phyloP scores from a whole-genome alignment of 2,329 filamentous ascomycete species.

The Fusarium cicatricum region DNA sequence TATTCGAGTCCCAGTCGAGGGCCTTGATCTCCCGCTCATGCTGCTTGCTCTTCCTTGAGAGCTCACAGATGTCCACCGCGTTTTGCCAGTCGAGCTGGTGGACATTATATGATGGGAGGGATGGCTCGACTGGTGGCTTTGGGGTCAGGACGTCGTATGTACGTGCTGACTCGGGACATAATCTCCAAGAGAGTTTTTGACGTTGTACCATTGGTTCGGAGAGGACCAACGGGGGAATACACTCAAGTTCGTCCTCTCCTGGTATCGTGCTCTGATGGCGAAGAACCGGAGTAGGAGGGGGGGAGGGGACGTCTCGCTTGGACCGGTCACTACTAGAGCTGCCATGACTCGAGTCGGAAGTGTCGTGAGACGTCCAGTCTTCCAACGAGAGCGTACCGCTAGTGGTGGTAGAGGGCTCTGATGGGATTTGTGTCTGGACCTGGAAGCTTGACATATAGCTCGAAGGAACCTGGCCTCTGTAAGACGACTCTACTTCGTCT shows the following conservation, averaged over 20 bases:
- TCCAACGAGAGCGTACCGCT: neutral
- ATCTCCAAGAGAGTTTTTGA: neutral
- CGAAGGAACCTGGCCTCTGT: neutral
- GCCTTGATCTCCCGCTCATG: conserved; percentile 4
- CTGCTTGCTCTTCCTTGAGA: conserved; percentile 1
- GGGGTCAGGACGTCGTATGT: neutral
- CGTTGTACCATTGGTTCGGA: too few species aligned
- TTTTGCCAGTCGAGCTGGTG: conserved; percentile 9
- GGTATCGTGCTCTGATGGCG: neutral
- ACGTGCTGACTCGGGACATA: too few species aligned
- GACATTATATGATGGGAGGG: conserved; percentile 6
- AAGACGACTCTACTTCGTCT: neutral
- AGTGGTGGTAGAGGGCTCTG: neutral
- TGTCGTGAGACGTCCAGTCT: neutral
- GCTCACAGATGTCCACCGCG: neutral
- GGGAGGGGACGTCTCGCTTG: neutral
- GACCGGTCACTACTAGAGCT: neutral
- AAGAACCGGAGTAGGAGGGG: neutral
- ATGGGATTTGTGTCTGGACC: neutral
- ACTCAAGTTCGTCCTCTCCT: neutral
- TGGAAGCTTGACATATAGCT: conserved; percentile 2
- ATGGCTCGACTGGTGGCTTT: neutral
- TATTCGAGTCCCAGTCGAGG: conserved; percentile 8
- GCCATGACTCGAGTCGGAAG: neutral
- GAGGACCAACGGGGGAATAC: neutral